Conservation (phyloP, 768 basidiomycete species). For the Pleurotus pulmonarius region DNA sequence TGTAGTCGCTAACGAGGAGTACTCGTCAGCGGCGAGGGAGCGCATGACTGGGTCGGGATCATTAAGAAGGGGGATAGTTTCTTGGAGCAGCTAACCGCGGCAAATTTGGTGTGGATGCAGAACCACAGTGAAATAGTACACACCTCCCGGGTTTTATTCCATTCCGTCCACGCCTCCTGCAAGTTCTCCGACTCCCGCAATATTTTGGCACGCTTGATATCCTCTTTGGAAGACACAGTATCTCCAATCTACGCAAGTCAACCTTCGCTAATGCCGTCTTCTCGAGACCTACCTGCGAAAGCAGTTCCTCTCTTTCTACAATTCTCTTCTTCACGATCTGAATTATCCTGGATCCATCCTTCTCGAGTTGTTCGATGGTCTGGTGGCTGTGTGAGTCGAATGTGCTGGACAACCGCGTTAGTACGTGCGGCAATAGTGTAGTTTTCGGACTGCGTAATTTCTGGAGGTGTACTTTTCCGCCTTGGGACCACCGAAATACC, state of each 20-base stretch:
- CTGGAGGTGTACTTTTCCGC: not conserved
- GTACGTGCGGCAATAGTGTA: not conserved
- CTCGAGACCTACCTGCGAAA: constrained; percentile 35
- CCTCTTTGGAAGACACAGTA: constrained; percentile 48
- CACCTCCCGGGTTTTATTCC: constrained; percentile 56
- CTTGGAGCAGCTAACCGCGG: constrained; percentile 58
- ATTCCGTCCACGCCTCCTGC: constrained; percentile 64
- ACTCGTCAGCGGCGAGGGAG: constrained; percentile 67
- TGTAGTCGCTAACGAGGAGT: constrained; percentile 35
- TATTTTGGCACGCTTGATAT: constrained; percentile 55
- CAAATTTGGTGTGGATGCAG: constrained; percentile 8
- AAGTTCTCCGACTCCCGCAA: constrained; percentile 70
- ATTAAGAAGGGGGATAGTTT: constrained; percentile 55
- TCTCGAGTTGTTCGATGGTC: constrained; percentile 21
- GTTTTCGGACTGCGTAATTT: not conserved
- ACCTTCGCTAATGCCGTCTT: constrained; percentile 25
- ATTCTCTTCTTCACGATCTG: constrained; percentile 51
- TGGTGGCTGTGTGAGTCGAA: not conserved
- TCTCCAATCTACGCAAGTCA: constrained; percentile 31
- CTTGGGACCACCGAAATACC: not conserved
- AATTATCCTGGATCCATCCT: constrained; percentile 49
- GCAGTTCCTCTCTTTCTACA: constrained; percentile 41
- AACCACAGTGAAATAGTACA: constrained; percentile 14
- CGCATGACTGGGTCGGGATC: constrained; percentile 80
- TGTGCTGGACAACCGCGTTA: not conserved